These are phyloP conservation scores for Geotrichum bryndzae DNA, from an alignment of 1,139 yeast species.

Conservation along the genomic window DNA sequence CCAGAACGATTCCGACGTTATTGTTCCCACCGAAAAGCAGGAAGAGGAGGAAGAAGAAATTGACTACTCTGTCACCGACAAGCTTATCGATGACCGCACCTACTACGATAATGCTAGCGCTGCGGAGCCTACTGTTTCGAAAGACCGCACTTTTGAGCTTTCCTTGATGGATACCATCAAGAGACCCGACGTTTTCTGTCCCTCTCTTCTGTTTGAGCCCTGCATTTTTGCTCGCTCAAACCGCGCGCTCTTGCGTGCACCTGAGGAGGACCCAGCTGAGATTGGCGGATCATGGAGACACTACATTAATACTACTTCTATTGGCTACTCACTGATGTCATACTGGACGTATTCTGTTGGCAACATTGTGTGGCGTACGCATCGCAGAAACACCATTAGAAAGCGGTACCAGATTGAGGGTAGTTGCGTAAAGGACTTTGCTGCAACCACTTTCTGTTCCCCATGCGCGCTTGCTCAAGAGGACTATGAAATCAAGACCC, in stretches of 20 bases:
- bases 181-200: not conserved
- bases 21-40: not conserved
- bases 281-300: not conserved
- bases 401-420: conserved; percentile 8
- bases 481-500: conserved; percentile 2
- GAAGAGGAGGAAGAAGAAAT: not conserved
- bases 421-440: not conserved
- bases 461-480: conserved; percentile 15
- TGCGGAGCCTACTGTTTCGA: not conserved
- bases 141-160: not conserved
- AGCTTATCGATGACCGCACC: not conserved
- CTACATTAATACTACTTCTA: not conserved
- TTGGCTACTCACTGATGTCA: not conserved
- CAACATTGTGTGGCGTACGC: not conserved
- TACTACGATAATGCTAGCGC: not conserved
- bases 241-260: not conserved
- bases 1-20: not conserved
- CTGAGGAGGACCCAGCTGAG: not conserved
- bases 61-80: not conserved
- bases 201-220: not conserved
- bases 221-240: not conserved
- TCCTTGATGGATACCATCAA: not conserved
- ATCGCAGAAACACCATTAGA: not conserved
- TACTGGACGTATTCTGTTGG: not conserved
- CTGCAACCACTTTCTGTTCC: not conserved